Base-by-base conservation (phyloP, 306 rosid genomes). In the Cucumis hystrix region DNA sequence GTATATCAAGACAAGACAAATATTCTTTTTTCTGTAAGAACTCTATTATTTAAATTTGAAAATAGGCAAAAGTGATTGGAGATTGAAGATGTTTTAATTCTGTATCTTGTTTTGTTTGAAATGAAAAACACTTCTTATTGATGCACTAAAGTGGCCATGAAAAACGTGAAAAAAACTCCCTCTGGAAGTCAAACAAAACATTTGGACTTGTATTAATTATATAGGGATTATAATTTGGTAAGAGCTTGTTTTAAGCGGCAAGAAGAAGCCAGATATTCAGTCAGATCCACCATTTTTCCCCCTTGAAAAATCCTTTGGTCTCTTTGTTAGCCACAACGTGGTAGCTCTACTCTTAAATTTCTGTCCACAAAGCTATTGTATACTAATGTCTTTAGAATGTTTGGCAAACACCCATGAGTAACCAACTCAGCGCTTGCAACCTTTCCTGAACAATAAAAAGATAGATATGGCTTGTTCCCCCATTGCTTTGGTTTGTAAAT, bases 1-100 rank as follows among this genome's bases (percentile, higher is more conserved):
- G 98, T 95, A 66, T 95, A 92, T 85, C 98, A 95, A 89, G 98
- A 95, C 88, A 95, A 95, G 89, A 95, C 96, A 79, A 95, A 89
- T 83, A 95, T 87, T 84, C 87, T 95, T 78, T 95, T 95, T 84
- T 95, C 98, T 87, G 98, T 94, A 89, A 57, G 77, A 52, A 39
- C 30, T 45, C 77, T 60, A 81, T 79, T 74, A 68, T 60, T 66
- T 78, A 21, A 76, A 49, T 78, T 75, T 78, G 72, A 68, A 54
- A n/a, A 6, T 55, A 54, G 58, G 35, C 21, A 68, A 52, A 57
- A 78, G 37, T 79, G 21, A 55, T 74, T 52, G 78, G 33, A 71
- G 71, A 23, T 75, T 14, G 47, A 10, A 8, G 7, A 39, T 60
- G n/a, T 39, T 63, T 51, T 14, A 15, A 10, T 55, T 60, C 43